phyloP scores from a whole-genome alignment of 2,329 filamentous ascomycete species.

The Hypoxylon sp. region DNA sequence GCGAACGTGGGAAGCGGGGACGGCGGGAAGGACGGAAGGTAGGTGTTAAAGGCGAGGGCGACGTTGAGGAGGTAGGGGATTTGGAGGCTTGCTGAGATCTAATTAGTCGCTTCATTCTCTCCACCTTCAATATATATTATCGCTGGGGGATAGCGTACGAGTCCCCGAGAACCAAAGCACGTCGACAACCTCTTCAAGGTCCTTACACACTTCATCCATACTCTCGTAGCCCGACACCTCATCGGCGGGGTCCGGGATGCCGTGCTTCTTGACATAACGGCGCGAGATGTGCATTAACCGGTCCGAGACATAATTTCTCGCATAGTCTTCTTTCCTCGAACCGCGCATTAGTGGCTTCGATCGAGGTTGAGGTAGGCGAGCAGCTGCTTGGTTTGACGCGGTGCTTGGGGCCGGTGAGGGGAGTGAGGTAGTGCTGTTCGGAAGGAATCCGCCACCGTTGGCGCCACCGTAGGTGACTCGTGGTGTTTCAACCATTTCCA shows the following conservation, averaged over 20 bases:
- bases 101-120: not conserved
- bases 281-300: constrained; percentile 68
- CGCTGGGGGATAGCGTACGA: constrained; percentile 69
- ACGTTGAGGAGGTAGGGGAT: constrained; percentile 86
- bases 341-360: constrained; percentile 67
- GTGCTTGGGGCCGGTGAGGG: constrained; percentile 70
- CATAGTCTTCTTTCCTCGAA: constrained; percentile 72
- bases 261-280: constrained; percentile 73
- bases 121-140: not conserved
- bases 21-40: constrained; percentile 80
- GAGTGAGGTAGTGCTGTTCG: constrained; percentile 54
- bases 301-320: constrained; percentile 70
- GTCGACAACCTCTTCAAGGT: constrained; percentile 82
- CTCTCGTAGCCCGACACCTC: constrained; percentile 68
- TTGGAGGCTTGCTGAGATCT: constrained; percentile 77
- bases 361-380: constrained; percentile 70
- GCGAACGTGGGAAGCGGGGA: constrained; percentile 77
- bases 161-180: constrained; percentile 90
- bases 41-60: constrained; percentile 79
- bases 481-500: constrained; percentile 48
- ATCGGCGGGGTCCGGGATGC: constrained; percentile 62
- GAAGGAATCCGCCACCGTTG: constrained; percentile 67
- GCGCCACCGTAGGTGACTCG: constrained; percentile 24
- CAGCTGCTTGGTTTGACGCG: constrained; percentile 59
- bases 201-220: constrained; percentile 79